Evolutionary conservation across 1,284 basidiomycete genomes (phyloP).

Genomic region (Tetrapyrgos nigripes): DNA sequence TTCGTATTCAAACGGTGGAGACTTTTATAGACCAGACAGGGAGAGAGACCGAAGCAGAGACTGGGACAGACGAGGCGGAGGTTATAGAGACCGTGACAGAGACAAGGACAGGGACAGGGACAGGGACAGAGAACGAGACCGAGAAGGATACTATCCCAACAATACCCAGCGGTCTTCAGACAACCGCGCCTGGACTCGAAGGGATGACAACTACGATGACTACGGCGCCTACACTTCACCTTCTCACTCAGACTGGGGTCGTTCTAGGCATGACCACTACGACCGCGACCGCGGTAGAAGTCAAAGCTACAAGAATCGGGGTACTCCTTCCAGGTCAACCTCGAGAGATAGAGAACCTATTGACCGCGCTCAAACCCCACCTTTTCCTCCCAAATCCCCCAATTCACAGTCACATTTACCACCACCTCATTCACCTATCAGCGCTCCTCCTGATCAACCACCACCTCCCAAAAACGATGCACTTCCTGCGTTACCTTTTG

Average conservation of each 20-base stretch:
- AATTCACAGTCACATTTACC: constrained; percentile 18
- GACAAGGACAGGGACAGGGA: constrained; percentile 28
- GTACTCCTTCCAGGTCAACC: constrained; percentile 17
- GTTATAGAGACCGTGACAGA: constrained; percentile 10
- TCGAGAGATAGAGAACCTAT: constrained; percentile 20
- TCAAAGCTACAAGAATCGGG: not conserved
- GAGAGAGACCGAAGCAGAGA: constrained; percentile 31
- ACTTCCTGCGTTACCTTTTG: constrained; percentile 27
- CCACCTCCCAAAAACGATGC: constrained; percentile 14
- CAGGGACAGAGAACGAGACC: no score
- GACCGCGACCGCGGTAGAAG: constrained; percentile 3
- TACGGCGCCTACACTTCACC: constrained; percentile 5
- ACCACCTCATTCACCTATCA: constrained; percentile 13
- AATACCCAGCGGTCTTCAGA: constrained; percentile 29
- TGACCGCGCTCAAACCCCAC: constrained; percentile 9
- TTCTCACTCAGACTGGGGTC: not conserved
- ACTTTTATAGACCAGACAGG: constrained; percentile 20
- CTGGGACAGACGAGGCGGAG: constrained; percentile 25
- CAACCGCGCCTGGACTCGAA: constrained; percentile 21
- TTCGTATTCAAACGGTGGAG: constrained; percentile 15
- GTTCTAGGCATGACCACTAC: constrained; percentile 16
- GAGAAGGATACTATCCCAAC: constrained; percentile 29
- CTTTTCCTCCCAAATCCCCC: not conserved
- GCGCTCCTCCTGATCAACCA: constrained; percentile 18
- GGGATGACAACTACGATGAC: constrained; percentile 24